phyloP scores from a whole-genome alignment of 768 basidiomycete genomes.

The Lyophyllum atratum region DNA sequence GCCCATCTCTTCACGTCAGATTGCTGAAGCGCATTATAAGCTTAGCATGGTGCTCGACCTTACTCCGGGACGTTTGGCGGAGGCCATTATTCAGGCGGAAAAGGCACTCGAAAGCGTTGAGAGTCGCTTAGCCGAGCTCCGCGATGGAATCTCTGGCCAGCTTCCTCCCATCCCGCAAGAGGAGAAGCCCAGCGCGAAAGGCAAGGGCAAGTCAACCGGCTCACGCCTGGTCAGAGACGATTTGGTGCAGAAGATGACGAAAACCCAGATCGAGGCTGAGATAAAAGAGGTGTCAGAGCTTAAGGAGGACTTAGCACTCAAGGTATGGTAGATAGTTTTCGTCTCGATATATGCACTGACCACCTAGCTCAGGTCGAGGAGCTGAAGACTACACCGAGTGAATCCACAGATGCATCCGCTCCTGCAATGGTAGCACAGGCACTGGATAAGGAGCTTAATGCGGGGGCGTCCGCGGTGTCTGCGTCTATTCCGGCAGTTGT shows the following conservation, averaged over 20 bases:
- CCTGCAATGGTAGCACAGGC: slow-evolving; percentile 72
- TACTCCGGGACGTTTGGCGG: slow-evolving; percentile 79
- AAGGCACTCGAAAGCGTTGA: slow-evolving; percentile 79
- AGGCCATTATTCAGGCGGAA: slow-evolving; percentile 81
- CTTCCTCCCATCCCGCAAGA: slow-evolving; percentile 32
- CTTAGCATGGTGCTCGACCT: slow-evolving; percentile 92
- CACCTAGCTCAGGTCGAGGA: slow-evolving; percentile 75
- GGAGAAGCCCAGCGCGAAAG: slow-evolving; percentile 48
- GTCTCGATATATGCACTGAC: background rate
- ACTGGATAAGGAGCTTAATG: slow-evolving; percentile 71
- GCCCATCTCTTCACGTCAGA: slow-evolving; percentile 86
- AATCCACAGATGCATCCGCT: slow-evolving; percentile 53
- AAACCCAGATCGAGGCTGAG: slow-evolving; percentile 74
- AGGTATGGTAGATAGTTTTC: slow-evolving; percentile 47
- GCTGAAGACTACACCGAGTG: slow-evolving; percentile 77
- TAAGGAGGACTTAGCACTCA: slow-evolving; percentile 80
- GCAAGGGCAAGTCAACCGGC: slow-evolving; percentile 71
- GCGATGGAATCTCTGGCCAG: slow-evolving; percentile 43
- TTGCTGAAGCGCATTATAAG: slow-evolving; percentile 94
- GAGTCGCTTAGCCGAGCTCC: slow-evolving; percentile 63
- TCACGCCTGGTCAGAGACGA: slow-evolving; percentile 50
- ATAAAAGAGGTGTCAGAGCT: slow-evolving; percentile 77
- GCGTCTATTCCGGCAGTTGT: slow-evolving; percentile 45
- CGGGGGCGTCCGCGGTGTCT: slow-evolving; percentile 33
- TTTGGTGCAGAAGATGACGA: slow-evolving; percentile 64